Evolutionary conservation across 192 early-diverging fungal species (phyloP), one percentile per base, ranked within the genome.

Genomic region (Linnemannia exigua): DNA sequence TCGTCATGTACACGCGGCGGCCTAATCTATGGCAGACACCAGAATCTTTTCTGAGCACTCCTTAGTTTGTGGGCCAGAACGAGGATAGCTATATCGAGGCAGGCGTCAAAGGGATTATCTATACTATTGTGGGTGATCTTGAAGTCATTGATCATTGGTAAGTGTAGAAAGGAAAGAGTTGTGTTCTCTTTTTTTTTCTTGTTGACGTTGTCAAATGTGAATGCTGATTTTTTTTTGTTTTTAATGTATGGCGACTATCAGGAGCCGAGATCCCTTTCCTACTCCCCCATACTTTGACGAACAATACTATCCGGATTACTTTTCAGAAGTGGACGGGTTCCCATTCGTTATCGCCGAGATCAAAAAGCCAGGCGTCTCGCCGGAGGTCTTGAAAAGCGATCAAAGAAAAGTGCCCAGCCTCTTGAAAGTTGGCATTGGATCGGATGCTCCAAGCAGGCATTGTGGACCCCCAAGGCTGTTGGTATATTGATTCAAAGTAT

Each of bases 81-180:
- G 75, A 76, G 28, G 75, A 76, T 33, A 48, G 41, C 14, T 76
- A 76, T 22, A 68, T 20, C 6, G 41, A 76, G 31, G 5, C 3
- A 20, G 38, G 22, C 6, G 66, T 76, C 28, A 67, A 68, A 14
- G 44, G 36, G 31, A 76, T 68, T 28, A 69, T 76, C 25, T 25
- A 67, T 68, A 22, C 44, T 19, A 31, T 76, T 15, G 35, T 76
- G 46, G 75, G 66, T 25, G 75, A 76, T 20, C 41, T 68, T 12
- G 75, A 76, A 8, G 41, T 67, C 14, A 28, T 67, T 36, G 63
- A 67, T 14, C 63, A 67, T 20, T 76, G 63, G 74, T 75, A 75
- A 37, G 17, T 44, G 16, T 25, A 2, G 7, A 46, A 52, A 1
- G n/a, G 5, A n/a, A 25, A 16, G 41, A 17, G 41, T 72, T 46